Conservation (phyloP, 1,139 yeast species). For the Geotrichum klebahnii region DNA sequence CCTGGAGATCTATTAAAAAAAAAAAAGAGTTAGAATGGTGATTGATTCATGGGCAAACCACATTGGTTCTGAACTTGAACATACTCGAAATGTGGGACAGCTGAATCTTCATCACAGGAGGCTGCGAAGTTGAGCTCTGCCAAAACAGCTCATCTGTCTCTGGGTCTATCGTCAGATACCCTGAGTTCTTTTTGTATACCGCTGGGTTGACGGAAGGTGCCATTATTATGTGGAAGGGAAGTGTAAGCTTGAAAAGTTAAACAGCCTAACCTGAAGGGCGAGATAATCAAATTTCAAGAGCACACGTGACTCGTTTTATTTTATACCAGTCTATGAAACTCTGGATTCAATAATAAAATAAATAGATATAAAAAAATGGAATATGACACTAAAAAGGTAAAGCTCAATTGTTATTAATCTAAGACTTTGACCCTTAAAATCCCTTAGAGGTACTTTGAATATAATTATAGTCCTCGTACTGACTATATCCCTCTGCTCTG, state of each 20-base stretch:
- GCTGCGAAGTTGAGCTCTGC: conserved; percentile 27
- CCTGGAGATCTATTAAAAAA: conserved; percentile 51
- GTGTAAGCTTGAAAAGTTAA: no score
- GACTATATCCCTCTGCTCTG: no score
- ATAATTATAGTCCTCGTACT: no score
- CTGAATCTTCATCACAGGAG: conserved; percentile 22
- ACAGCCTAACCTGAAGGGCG: background rate
- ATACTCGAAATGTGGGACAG: conserved; percentile 23
- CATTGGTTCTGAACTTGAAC: background rate
- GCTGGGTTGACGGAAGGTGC: conserved; percentile 27
- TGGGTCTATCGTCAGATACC: conserved; percentile 26
- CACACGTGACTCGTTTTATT: background rate
- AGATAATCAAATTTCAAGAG: background rate
- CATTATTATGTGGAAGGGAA: conserved; percentile 18
- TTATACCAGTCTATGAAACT: background rate
- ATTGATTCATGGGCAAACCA: background rate
- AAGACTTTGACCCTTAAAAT: background rate
- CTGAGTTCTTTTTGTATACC: conserved; percentile 32
- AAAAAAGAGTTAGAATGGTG: background rate
- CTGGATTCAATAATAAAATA: background rate
- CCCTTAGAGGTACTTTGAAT: no score
- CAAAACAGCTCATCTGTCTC: conserved; percentile 28
- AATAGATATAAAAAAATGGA: background rate
- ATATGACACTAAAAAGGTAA: background rate
- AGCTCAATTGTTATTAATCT: background rate